Evolutionary conservation across 2,329 filamentous ascomycete genomes (phyloP).

Genomic region (Xylariaceae sp.): DNA sequence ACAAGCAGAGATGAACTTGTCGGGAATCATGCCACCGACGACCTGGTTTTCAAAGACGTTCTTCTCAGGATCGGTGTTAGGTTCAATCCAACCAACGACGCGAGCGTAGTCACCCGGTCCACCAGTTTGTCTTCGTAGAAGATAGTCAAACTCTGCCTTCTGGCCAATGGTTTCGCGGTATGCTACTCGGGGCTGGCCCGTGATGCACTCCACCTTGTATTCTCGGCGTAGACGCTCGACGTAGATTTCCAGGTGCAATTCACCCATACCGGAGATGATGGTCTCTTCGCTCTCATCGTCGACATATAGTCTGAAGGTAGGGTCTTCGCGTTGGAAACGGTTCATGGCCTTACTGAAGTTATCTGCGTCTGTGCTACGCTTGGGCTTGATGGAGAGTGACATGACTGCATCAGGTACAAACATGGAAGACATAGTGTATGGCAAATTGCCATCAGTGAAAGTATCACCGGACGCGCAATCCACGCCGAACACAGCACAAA

Average conservation of each 20-base stretch:
- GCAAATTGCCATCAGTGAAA: constrained; percentile 91
- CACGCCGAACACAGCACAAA: constrained; percentile 97
- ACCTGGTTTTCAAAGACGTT: constrained; percentile 90
- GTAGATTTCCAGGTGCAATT: constrained; percentile 96
- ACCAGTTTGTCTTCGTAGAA: constrained; percentile 93
- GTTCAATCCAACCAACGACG: constrained; percentile 90
- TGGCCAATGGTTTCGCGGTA: constrained; percentile 93
- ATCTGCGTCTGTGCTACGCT: constrained; percentile 86
- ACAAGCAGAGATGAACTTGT: constrained; percentile 94
- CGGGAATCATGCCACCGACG: constrained; percentile 86
- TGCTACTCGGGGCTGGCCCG: constrained; percentile 94
- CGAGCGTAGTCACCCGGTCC: constrained; percentile 95
- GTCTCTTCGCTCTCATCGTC: constrained; percentile 94
- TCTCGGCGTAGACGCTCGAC: constrained; percentile 95
- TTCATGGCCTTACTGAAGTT: constrained; percentile 99
- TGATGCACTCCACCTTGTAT: constrained; percentile 94
- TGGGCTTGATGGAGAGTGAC: constrained; percentile 95
- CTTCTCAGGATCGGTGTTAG: constrained; percentile 71
- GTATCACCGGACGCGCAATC: constrained; percentile 98
- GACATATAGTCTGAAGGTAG: constrained; percentile 93
- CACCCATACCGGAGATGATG: constrained; percentile 98
- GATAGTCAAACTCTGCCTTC: constrained; percentile 84
- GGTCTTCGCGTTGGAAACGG: constrained; percentile 97
- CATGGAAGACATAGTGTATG: constrained; percentile 98
- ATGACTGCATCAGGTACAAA: constrained; percentile 98